Percentiles rank a stretch among this genome's conserved stretches.
phyloP scores from a whole-genome alignment of 31 red algal genomes.

The Asparagopsis taxiformis region DNA sequence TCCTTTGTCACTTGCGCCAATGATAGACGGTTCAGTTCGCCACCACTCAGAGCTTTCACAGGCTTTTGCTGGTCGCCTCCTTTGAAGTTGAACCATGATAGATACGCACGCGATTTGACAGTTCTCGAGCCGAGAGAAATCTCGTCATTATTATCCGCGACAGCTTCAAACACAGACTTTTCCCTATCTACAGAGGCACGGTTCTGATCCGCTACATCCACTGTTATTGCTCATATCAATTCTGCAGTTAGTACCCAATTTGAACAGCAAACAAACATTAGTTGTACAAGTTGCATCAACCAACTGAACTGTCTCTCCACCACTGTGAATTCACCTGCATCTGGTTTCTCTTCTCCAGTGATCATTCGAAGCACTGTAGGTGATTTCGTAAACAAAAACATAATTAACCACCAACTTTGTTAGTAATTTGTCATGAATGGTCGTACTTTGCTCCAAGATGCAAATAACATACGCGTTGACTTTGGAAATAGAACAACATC shows the following conservation, averaged over 20 bases:
- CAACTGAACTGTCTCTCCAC: slow-evolving; percentile 69
- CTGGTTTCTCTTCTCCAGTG: slow-evolving; percentile 77
- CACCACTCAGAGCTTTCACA: slow-evolving; percentile 72
- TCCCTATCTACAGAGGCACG: slow-evolving; percentile 54
- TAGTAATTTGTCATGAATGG: too few relatives aligned
- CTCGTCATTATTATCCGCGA: slow-evolving; percentile 67
- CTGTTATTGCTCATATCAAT: too few relatives aligned
- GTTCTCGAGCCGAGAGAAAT: slow-evolving; percentile 55
- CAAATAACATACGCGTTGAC: slow-evolving; percentile 2
- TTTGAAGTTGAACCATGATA: slow-evolving; percentile 90
- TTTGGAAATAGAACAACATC: too few relatives aligned
- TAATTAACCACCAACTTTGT: too few relatives aligned
- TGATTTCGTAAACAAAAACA: too few relatives aligned
- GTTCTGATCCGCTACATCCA: slow-evolving; percentile 83
- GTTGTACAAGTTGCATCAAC: slow-evolving; percentile 32
- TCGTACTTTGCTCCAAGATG: slow-evolving; percentile 41
- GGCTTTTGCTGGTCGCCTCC: slow-evolving; percentile 87
- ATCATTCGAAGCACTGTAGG: slow-evolving; percentile 83
- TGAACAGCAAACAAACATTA: too few relatives aligned
- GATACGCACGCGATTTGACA: slow-evolving; percentile 80
- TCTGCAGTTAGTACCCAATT: too few relatives aligned
- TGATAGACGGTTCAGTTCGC: slow-evolving; percentile 79
- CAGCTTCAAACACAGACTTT: slow-evolving; percentile 82
- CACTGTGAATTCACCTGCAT: slow-evolving; percentile 58
- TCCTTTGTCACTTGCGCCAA: slow-evolving; percentile 75